Base-by-base conservation (phyloP, 2,329 filamentous ascomycete species). In the Diaporthe citrichinensis region DNA sequence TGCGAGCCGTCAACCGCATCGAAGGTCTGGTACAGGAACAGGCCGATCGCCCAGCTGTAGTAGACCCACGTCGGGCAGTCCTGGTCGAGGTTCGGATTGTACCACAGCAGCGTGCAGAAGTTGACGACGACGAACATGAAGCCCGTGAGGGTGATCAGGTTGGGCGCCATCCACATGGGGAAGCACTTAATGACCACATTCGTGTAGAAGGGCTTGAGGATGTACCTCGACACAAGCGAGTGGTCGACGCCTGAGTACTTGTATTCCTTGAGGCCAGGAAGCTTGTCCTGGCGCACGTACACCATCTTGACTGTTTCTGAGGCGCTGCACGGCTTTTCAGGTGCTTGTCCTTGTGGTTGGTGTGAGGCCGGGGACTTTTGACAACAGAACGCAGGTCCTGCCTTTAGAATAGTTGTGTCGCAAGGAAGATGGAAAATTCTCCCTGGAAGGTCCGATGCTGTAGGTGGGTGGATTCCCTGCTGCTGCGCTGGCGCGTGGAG, bases 1-100 rank as follows among this genome's bases (percentile, higher is more conserved):
- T 99, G 97, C 41, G 94, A 91, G 71, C 97, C 97, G 85, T 99
- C 97, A 36, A 98, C 95, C 2, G 96, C 97, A 85, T 99, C 97
- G 85, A 99, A 98, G 1, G 96, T 98, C 90, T 99, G 97, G 85
- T 99, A 99, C 71, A 98, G 84, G 84, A 98, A 98, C 79, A 99
- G 86, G 2, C 97, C 97, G 44, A 94, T 84, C 5, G 96, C 93
- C 94, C 96, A 99, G 81, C 92, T 94, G 79, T 93, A 94, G 87
- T 99, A 99, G 23, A 99, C 96, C 97, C 97, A 99, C 2, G 91
- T 83, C 14, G 97, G 97, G 83, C 96, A 98, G 84, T 99, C 95
- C 84, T 95, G 93, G 85, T 98, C 96, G 65, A 99, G 90, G 0
- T 91, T 94, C n/a, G 97, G 97, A 80, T 95, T 97, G 86, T 98